Evolutionary conservation across 805 yeast species (phyloP), one percentile per base, ranked within the genome.

Genomic region (Kodamaea neixiangensis): DNA sequence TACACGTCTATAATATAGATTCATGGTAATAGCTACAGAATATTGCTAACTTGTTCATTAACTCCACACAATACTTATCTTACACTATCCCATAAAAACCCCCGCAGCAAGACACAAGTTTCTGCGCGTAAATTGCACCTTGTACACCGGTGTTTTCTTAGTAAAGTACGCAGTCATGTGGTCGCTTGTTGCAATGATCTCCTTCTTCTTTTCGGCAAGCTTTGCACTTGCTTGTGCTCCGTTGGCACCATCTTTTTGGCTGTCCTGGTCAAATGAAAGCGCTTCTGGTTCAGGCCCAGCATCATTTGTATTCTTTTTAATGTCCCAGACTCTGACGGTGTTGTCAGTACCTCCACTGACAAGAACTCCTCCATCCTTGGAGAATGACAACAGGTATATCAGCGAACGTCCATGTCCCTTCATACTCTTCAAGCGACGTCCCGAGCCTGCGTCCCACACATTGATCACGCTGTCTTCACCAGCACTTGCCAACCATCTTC

Each of bases 251-350:
- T 57, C 58, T 3, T 45, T 37, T 40, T 33, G 45, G 15, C 19
- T 37, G 5, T 48, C 46, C 5, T 42, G 17, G 52, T 51, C 61
- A 60, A 52, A 59, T 50, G 71, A 69, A 59, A 82, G 81, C 21
- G 86, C 81, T 64, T 89, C 97, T 0, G 96, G 92, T 53, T 81
- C 84, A 7, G 88, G 83, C 5, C 87, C 87, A 1, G 85, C 82
- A 59, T 91, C 97, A 48, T 78, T 77, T 0, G 97, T 90, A 48
- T 89, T 90, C 59, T 84, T 82, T 66, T 88, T 90, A 47, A 90
- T 83, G 68, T 94, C 98, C 99, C 99, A 94, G 3, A 91, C 96
- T 57, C 99, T 79, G 2, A 94, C 96, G 1, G 96, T 85, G 64
- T 86, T 83, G 71, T 94, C 99, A 1, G 96, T 91, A 45, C 96